Percentiles rank a stretch among this genome's conserved stretches.
These are phyloP conservation scores for Macroventuria anomochaeta DNA, from an alignment of 2,329 filamentous ascomycete species.

Conservation along the genomic window DNA sequence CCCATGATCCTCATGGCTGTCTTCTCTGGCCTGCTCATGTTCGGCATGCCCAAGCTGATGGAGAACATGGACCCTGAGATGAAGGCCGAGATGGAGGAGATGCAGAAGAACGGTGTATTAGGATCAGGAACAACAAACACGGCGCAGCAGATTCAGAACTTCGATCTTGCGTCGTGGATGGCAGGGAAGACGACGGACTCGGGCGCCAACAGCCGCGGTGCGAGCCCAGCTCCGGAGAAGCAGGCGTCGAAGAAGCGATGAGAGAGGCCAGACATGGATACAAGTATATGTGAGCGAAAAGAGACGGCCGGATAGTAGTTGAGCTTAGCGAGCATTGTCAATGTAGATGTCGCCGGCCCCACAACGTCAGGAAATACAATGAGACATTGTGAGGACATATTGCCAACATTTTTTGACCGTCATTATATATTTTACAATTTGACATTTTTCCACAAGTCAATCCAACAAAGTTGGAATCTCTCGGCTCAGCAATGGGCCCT, in stretches of 20 bases:
- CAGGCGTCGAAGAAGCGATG: conserved; percentile 29
- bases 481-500: conserved; percentile 6
- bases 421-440: not conserved
- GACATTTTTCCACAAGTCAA: not conserved
- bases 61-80: conserved; percentile 99
- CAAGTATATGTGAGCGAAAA: not conserved
- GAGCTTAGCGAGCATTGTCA: conserved; percentile 9
- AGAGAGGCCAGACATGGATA: not conserved
- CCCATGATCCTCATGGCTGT: conserved; percentile 96
- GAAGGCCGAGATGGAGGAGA: conserved; percentile 88
- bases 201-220: conserved; percentile 25
- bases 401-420: too few relatives aligned
- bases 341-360: conserved; percentile 5
- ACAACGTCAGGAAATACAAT: not conserved
- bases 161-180: conserved; percentile 73
- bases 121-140: conserved; percentile 45
- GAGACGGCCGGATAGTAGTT: conserved; percentile 4
- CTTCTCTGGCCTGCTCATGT: conserved; percentile 79
- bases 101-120: conserved; percentile 78
- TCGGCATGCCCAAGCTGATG: conserved; percentile 94
- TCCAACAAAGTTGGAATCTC: conserved; percentile 10
- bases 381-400: not conserved
- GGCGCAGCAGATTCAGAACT: conserved; percentile 64
- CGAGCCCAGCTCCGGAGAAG: conserved; percentile 40
- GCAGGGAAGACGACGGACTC: conserved; percentile 59